Conservation (phyloP, 2,329 filamentous ascomycete genomes). For the Proliferodiscus dingleyae region DNA sequence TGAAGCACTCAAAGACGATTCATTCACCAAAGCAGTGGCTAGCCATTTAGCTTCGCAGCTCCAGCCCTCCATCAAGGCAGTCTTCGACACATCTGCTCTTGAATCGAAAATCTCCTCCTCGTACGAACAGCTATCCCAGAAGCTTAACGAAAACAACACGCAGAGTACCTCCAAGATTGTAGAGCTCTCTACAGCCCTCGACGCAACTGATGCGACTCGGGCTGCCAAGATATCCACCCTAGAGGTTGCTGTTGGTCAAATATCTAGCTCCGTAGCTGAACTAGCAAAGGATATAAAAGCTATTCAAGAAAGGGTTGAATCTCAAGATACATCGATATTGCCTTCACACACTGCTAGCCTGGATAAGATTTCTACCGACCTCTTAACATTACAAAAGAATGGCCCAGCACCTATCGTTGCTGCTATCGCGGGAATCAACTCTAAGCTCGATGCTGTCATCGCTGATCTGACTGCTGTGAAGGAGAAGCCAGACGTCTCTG, state of each 20-base stretch:
- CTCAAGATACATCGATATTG: constrained; percentile 23
- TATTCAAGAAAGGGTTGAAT: constrained; percentile 22
- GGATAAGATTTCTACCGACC: constrained; percentile 20
- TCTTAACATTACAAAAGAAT: constrained; percentile 16
- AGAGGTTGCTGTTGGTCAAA: constrained; percentile 24
- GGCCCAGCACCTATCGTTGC: constrained; percentile 12
- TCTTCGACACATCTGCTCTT: constrained; percentile 23
- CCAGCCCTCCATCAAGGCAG: constrained; percentile 25
- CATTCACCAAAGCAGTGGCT: constrained; percentile 27
- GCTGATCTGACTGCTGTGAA: constrained; percentile 24
- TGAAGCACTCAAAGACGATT: constrained; percentile 24
- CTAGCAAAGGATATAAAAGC: constrained; percentile 23
- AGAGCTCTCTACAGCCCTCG: constrained; percentile 20
- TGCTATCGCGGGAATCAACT: constrained; percentile 14
- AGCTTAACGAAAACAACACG: constrained; percentile 20
- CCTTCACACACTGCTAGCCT: constrained; percentile 23
- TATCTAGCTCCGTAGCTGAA: constrained; percentile 23
- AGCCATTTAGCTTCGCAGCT: constrained; percentile 25
- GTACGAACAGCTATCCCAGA: constrained; percentile 21
- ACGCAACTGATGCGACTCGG: constrained; percentile 15
- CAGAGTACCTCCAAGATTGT: constrained; percentile 22
- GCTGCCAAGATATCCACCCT: constrained; percentile 24
- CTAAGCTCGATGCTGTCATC: constrained; percentile 19
- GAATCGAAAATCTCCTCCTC: constrained; percentile 23
- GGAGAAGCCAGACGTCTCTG: constrained; percentile 12